Base-by-base conservation (phyloP, 805 yeast genomes). In the Crinitomyces ghanaensis region DNA sequence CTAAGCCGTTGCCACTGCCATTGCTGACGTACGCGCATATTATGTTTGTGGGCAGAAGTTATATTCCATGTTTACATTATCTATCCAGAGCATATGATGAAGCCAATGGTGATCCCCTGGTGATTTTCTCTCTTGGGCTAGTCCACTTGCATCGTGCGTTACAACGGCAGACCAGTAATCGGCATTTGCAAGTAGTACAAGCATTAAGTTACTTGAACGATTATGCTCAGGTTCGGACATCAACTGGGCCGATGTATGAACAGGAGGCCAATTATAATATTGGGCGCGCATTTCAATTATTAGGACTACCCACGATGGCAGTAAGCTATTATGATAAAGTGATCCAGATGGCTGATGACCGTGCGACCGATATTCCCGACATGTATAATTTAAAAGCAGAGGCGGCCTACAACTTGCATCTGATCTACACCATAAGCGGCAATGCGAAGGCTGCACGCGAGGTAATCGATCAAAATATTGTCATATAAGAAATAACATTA, bases 101-200 rank as follows among this genome's bases (percentile, higher is more conserved):
- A 16, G 71, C 71, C 36, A 76, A 77, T 28, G 58, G 72, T 26
- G 95, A 88, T 42, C 93, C 96, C 1, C 70, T 84, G 62, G 62
- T 91, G 2, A 68, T 83, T 39, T 62, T 91, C 18, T 56, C 79
- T 23, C 62, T 81, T 28, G 96, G 91, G 0, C 54, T 91, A 26
- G 74, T 86, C 0, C 86, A 85, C 56, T 61, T 86, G 16, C 95
- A 88, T 46, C 67, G 97, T 27, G 80, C 96, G 0, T 77, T 86
- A 75, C 97, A 91, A 56, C 66, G 98, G 41, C 73, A 82, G 38
- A 77, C 94, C 4, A 66, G 76, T 5, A 82, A 84, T 53, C 71
- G 96, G 36, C 95, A 88, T 49, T 65, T 80, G 37, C 96, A 86
- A 50, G 63, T 91, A 15, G 59, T 91, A 2, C 96, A 91, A 49